Percentiles rank a stretch among this genome's conserved stretches.
Conservation (phyloP, 129 eudicot species). For the Saposhnikovia divaricata region DNA sequence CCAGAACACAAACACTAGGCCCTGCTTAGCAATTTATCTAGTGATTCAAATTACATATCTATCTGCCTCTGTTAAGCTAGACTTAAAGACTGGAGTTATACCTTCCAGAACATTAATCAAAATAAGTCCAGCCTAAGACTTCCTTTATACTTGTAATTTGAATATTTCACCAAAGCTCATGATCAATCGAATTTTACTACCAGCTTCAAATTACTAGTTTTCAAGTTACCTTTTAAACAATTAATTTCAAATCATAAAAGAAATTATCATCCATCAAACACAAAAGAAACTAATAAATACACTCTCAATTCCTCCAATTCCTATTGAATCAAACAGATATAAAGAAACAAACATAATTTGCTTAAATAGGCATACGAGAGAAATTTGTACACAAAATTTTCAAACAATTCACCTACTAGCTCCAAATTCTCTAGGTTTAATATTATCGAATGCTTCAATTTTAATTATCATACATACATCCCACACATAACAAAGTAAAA, state of each 20-base stretch:
- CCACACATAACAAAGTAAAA: not conserved
- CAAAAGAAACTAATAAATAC: not conserved
- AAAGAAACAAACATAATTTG: not conserved
- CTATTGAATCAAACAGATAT: not conserved
- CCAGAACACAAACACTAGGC: too few species aligned
- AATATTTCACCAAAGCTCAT: too few species aligned
- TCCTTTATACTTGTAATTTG: too few species aligned
- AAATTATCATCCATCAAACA: not conserved
- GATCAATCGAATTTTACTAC: too few species aligned
- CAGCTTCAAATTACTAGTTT: too few species aligned
- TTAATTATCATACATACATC: not conserved
- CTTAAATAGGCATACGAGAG: not conserved
- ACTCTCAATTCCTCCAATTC: not conserved
- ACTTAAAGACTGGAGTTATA: too few species aligned
- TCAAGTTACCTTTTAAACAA: too few species aligned
- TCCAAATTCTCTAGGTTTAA: not conserved
- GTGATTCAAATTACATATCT: too few species aligned
- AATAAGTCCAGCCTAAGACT: too few species aligned
- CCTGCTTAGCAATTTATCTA: too few species aligned
- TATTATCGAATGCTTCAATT: not conserved
- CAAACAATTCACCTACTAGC: not conserved
- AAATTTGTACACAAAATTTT: not conserved
- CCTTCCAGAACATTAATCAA: too few species aligned
- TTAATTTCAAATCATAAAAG: not conserved
- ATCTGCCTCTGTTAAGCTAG: too few species aligned